Conservation (phyloP, 2,329 filamentous ascomycete species). For the Cordyceps cicadae region DNA sequence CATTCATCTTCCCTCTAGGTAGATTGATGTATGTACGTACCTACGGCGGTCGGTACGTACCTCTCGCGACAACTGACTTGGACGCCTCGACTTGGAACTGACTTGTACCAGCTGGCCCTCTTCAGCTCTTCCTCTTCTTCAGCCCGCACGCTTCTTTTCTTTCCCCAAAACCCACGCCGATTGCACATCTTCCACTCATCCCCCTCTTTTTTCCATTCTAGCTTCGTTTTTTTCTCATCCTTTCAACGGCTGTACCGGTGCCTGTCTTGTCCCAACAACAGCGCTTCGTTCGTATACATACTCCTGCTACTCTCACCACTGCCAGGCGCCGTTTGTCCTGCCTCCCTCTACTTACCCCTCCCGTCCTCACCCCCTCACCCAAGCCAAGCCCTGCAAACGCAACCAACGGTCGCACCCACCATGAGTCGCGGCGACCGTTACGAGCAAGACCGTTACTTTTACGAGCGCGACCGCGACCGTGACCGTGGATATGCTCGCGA, state of each 20-base stretch:
- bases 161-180: background rate
- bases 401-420: background rate
- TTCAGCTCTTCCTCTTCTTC: background rate
- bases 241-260: background rate
- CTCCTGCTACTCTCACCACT: background rate
- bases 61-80: background rate
- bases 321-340: background rate
- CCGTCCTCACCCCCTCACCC: background rate
- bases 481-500: constrained; percentile 29
- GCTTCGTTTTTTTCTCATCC: background rate
- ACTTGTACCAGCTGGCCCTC: background rate
- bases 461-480: constrained; percentile 39
- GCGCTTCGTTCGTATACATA: background rate
- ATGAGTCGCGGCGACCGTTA: constrained; percentile 12
- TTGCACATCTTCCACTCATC: background rate
- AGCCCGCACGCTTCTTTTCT: background rate
- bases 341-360: background rate
- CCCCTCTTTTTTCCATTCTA: background rate
- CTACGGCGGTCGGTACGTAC: background rate
- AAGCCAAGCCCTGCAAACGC: background rate
- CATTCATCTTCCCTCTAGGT: background rate
- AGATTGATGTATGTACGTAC: too few species aligned
- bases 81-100: background rate
- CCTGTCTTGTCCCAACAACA: background rate
- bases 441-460: constrained; percentile 13